These are phyloP conservation scores for Acanthamoeba triangularis DNA, from an alignment of 208 protist species.

Conservation along the genomic window DNA sequence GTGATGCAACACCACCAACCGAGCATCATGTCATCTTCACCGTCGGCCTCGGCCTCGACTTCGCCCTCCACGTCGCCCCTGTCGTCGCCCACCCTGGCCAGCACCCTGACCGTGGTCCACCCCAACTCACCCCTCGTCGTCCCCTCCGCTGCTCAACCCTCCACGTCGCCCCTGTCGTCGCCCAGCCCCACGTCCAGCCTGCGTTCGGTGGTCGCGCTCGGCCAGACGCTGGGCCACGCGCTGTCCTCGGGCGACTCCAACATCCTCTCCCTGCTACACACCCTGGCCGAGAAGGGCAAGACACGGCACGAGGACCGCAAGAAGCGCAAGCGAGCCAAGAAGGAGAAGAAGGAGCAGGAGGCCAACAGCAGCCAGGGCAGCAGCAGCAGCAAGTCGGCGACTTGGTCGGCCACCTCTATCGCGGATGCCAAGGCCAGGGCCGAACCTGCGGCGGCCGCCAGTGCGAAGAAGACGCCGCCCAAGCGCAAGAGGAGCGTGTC, in stretches of 20 bases:
- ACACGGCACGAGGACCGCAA: conserved; percentile 24
- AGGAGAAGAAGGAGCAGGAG: conserved; percentile 54
- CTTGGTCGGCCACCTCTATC: background rate
- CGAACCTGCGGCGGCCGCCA: background rate
- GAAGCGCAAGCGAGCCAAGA: conserved; percentile 53
- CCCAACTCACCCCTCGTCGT: too few relatives aligned
- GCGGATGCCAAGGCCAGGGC: background rate
- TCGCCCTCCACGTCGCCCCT: background rate
- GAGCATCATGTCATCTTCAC: background rate
- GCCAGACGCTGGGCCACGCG: background rate
- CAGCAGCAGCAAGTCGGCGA: conserved; percentile 12
- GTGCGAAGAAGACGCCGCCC: background rate
- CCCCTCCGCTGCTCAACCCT: too few relatives aligned
- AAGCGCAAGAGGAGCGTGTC: conserved; percentile 34
- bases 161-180: background rate
- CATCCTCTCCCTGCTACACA: conserved; percentile 9
- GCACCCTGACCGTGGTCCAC: background rate
- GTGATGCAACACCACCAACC: too few relatives aligned
- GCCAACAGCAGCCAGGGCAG: background rate
- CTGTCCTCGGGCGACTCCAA: background rate
- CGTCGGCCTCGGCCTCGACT: background rate
- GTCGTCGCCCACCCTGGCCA: background rate
- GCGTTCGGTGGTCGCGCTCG: background rate
- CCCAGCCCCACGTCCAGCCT: background rate
- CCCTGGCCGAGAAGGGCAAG: conserved; percentile 41